Base-by-base conservation (phyloP, 2,329 filamentous ascomycete genomes). In the Mycosphaerella sp. region DNA sequence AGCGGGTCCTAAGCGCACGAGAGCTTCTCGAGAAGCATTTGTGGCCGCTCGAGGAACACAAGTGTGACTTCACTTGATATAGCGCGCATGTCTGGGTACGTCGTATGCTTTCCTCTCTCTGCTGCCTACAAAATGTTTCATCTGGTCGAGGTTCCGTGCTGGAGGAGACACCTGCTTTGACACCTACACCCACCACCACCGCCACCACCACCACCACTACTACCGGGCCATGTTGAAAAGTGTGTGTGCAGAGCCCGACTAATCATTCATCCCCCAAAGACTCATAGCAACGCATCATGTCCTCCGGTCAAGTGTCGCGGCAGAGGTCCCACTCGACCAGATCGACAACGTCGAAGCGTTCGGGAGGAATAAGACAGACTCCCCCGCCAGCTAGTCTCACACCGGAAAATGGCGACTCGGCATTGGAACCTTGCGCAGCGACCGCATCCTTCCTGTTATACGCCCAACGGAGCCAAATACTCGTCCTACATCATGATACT, bases 391-490 rank as follows among this genome's bases (percentile, higher is more conserved):
- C 70, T 8, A 71, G 69, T 50, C 66, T 74, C 46, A 76, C 75
- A 5, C 74, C 75, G 4, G 71, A 74, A 39, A 74, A 71, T 63
- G 66, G 69, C 58, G 74, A 78, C 48, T 70, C 73, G 57, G 73
- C 83, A 58, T 89, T 96, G 63, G 87, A 93, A 64, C 87, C 93
- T 54, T 95, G 88, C 70, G 89, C 90, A 14, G 90, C 93, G 31
- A 97, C 93, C 4, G 89, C 87, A 1, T 89, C 89, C 23, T 87
- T 93, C 76, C 86, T 98, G 61, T 80, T 98, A 26, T 96, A 95
- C 72, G 85, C 89, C 23, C 80, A 97, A 69, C 87, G 89, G 32
- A 84, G 84, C 50, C 82, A 84, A 6, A 84, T 98, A 55, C 79
- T 96, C 23, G 93, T 90, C 70, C 84, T 92, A 32, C 90, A 95